Percentiles rank a stretch among this genome's conserved stretches.
These are phyloP conservation scores for Pilatotrama ljubarskyi DNA, from an alignment of 768 basidiomycete genomes.

Conservation along the genomic window DNA sequence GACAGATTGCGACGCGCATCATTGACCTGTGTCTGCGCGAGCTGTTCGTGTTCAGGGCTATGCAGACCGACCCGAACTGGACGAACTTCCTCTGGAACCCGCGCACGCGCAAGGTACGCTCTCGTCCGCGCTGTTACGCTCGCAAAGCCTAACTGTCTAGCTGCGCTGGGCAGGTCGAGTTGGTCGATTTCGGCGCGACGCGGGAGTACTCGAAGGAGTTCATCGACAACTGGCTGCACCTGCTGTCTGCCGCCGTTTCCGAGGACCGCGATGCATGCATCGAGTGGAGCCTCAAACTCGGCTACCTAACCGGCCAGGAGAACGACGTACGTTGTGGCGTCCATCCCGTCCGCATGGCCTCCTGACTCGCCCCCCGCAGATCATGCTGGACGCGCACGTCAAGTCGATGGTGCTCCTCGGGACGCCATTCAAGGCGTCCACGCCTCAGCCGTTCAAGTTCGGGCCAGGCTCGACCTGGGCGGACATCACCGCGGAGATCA, in stretches of 20 bases:
- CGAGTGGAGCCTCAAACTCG: constrained; percentile 74
- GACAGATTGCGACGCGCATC: constrained; percentile 79
- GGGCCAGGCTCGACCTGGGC: constrained; percentile 64
- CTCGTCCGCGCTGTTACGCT: no score
- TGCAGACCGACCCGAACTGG: constrained; percentile 99
- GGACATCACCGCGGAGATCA: constrained; percentile 73
- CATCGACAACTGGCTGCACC: constrained; percentile 81
- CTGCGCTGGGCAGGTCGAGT: constrained; percentile 56
- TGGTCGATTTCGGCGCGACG: constrained; percentile 97
- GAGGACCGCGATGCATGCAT: constrained; percentile 69
- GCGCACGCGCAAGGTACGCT: constrained; percentile 55
- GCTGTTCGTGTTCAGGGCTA: constrained; percentile 84
- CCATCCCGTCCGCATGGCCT: not conserved
- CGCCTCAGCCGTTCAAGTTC: constrained; percentile 78
- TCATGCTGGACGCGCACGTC: constrained; percentile 87
- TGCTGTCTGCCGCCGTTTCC: constrained; percentile 78
- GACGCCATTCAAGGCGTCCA: constrained; percentile 71
- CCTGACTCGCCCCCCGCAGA: constrained; percentile 37
- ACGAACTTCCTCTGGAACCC: constrained; percentile 93
- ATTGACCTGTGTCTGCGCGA: constrained; percentile 88
- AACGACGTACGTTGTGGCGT: constrained; percentile 59
- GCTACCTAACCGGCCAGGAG: constrained; percentile 90
- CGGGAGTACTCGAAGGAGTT: constrained; percentile 82
- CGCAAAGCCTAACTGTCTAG: not conserved
- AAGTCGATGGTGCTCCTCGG: constrained; percentile 82